Conservation (phyloP, 1,284 basidiomycete genomes). For the Quambalaria eucalypti region DNA sequence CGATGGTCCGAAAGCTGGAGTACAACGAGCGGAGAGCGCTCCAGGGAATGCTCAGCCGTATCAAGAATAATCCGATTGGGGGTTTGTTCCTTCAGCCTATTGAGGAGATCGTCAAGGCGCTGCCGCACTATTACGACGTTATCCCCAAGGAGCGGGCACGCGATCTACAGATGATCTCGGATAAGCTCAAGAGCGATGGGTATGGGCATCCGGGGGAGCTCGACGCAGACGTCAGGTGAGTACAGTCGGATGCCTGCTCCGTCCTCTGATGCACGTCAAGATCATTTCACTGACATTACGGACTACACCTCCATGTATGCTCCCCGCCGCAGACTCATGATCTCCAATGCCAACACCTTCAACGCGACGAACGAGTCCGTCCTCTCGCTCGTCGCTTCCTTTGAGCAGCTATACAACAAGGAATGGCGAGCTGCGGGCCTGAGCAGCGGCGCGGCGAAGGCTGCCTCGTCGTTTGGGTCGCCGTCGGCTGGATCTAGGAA, state of each 20-base stretch:
- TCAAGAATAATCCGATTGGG: constrained; percentile 26
- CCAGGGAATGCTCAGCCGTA: constrained; percentile 60
- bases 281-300: background rate
- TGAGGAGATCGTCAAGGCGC: constrained; percentile 56
- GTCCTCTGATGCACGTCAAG: too few species aligned
- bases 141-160: constrained; percentile 76
- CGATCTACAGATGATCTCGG: constrained; percentile 72
- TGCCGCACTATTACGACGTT: constrained; percentile 73
- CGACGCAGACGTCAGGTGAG: constrained; percentile 62
- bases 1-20: constrained; percentile 63
- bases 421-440: too few species aligned
- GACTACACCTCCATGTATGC: background rate
- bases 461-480: too few species aligned
- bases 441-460: too few species aligned
- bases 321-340: constrained; percentile 55
- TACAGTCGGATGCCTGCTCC: too few species aligned
- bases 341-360: constrained; percentile 73
- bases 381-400: constrained; percentile 49
- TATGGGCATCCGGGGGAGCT: constrained; percentile 69
- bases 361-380: constrained; percentile 73
- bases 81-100: constrained; percentile 60
- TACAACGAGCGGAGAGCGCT: constrained; percentile 73
- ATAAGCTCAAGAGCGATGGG: constrained; percentile 71
- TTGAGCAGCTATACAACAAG: constrained; percentile 45
- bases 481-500: too few species aligned